Evolutionary conservation across 768 basidiomycete species (phyloP).

Genomic region (Boletales sp.): DNA sequence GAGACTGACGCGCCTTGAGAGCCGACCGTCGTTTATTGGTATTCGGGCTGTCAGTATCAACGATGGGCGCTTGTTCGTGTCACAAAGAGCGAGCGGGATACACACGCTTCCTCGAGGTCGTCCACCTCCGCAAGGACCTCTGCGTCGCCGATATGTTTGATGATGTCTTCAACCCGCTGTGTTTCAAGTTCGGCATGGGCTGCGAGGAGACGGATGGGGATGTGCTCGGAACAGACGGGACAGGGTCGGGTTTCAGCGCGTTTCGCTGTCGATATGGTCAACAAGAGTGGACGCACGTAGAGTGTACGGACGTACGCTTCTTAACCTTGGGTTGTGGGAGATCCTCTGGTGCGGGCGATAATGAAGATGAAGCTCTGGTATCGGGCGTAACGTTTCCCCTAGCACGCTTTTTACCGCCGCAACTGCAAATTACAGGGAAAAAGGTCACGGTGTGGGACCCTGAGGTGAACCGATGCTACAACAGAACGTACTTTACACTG

Average conservation of each 20-base stretch:
- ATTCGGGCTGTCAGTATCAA: conserved; percentile 17
- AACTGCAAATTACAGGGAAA: conserved; percentile 17
- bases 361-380: conserved; percentile 27
- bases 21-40: conserved; percentile 39
- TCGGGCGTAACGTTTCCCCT: conserved; percentile 17
- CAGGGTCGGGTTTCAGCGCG: conserved; percentile 73
- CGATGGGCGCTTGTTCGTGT: conserved; percentile 26
- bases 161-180: conserved; percentile 66
- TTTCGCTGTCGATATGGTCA: conserved; percentile 43
- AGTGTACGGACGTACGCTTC: conserved; percentile 40
- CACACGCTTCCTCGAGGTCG: conserved; percentile 54
- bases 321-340: conserved; percentile 36
- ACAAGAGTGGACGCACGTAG: not conserved
- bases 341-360: conserved; percentile 33
- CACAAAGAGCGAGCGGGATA: conserved; percentile 4
- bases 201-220: conserved; percentile 69
- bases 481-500: conserved; percentile 26
- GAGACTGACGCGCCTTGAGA: conserved; percentile 39
- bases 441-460: not conserved
- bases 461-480: not conserved
- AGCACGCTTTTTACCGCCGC: conserved; percentile 51
- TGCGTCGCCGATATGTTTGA: conserved; percentile 57
- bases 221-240: conserved; percentile 68
- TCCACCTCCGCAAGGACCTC: conserved; percentile 49
- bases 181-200: conserved; percentile 64